Conservation (phyloP, 805 yeast species). For the Candida maesae region DNA sequence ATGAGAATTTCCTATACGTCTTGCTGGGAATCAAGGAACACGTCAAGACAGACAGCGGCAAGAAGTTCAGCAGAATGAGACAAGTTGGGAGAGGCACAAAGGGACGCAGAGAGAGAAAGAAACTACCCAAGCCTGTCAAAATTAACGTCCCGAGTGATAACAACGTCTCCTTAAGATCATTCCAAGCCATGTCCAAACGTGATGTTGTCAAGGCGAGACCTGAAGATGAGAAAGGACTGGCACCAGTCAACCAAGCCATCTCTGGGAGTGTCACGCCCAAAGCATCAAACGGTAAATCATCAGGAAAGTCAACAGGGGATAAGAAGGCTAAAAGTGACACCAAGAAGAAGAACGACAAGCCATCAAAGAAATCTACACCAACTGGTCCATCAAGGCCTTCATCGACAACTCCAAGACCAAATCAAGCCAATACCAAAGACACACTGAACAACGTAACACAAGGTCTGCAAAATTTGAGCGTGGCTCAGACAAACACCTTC, state of each 20-base stretch:
- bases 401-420: not conserved
- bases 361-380: not conserved
- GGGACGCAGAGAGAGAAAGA: constrained; percentile 9
- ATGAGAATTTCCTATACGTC: constrained; percentile 43
- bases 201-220: constrained; percentile 19
- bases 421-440: not conserved
- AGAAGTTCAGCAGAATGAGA: constrained; percentile 27
- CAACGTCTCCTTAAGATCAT: constrained; percentile 35
- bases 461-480: not conserved
- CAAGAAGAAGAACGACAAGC: not conserved
- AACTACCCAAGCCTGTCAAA: constrained; percentile 23
- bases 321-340: too few species aligned
- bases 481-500: not conserved
- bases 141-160: constrained; percentile 39
- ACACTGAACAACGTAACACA: not conserved
- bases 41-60: constrained; percentile 12
- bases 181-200: constrained; percentile 31
- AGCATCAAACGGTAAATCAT: too few species aligned
- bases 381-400: not conserved
- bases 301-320: too few species aligned
- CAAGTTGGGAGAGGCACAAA: constrained; percentile 34
- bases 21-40: constrained; percentile 46
- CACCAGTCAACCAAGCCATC: constrained; percentile 1
- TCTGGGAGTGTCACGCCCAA: not conserved
- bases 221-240: constrained; percentile 16